Base-by-base conservation (phyloP, 164 flowering plant genomes). In the Vitis rotundifolia region DNA sequence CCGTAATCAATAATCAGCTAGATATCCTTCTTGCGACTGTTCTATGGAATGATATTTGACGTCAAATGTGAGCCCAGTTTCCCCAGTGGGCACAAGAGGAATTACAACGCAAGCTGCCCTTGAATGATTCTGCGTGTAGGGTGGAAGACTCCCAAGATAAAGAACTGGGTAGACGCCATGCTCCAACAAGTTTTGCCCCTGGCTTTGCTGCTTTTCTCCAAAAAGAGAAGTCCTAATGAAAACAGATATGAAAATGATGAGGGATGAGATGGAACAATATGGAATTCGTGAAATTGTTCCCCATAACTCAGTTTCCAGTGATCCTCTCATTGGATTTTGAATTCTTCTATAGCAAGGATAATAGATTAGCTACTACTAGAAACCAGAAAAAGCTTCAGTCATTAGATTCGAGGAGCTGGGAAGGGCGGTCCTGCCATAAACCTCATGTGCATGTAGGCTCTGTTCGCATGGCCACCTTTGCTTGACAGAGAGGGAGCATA, bases 51-150 rank as follows among this genome's bases (percentile, higher is more conserved):
- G n/a, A n/a, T n/a, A n/a, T n/a, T n/a, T n/a, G n/a, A n/a, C n/a
- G n/a, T n/a, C n/a, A n/a, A n/a, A n/a, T n/a, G n/a, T n/a, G n/a
- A n/a, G n/a, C n/a, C n/a, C n/a, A n/a, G n/a, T n/a, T n/a, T n/a
- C n/a, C n/a, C n/a, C n/a, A n/a, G n/a, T 80, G 85, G 77, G 77
- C 64, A 26, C 58, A 72, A 22, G 67, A 63, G 54, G 84, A 72
- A 66, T 70, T 78, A 61, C 51, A 71, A 49, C 37, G 57, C 22
- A 61, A 47, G 44, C 67, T 59, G 22, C 70, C 72, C 59, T 49
- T 58, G 50, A 60, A 75, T 48, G 66, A 71, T 71, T 54, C 77
- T 64, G 72, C 64, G 29, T 49, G 63, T 59, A 69, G 60, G 64
- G 26, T 71, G 28, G 74, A 75, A 50, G 11, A 50, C 37, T 48